Percentiles rank a stretch among this genome's conserved stretches.
phyloP scores from a whole-genome alignment of 2,329 filamentous ascomycete genomes.

The Exophiala oligosperma region DNA sequence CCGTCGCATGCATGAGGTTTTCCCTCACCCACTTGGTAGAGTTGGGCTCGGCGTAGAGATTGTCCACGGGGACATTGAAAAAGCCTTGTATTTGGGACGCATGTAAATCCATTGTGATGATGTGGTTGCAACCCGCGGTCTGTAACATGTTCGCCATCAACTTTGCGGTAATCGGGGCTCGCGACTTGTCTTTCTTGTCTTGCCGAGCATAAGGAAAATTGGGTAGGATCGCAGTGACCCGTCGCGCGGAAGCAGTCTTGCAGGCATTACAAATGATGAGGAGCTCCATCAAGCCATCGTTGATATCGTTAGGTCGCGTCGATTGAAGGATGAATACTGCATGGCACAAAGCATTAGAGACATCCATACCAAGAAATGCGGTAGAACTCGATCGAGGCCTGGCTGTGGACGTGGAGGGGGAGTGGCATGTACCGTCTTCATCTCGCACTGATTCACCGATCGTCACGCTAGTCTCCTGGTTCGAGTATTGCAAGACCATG shows the following conservation, averaged over 20 bases:
- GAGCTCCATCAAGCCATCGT: slow-evolving; percentile 96
- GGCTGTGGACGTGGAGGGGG: not conserved
- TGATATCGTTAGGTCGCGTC: slow-evolving; percentile 92
- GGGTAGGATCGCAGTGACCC: slow-evolving; percentile 92
- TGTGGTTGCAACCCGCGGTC: slow-evolving; percentile 87
- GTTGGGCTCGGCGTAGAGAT: slow-evolving; percentile 91
- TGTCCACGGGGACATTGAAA: slow-evolving; percentile 79
- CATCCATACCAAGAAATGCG: not conserved
- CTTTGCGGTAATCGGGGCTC: slow-evolving; percentile 94
- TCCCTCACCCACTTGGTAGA: slow-evolving; percentile 89
- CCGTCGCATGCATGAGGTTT: slow-evolving; percentile 74
- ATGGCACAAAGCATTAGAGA: slow-evolving; percentile 6
- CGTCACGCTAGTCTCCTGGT: slow-evolving; percentile 68
- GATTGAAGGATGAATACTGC: slow-evolving; percentile 86
- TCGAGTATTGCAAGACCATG: slow-evolving; percentile 67
- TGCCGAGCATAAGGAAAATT: slow-evolving; percentile 97
- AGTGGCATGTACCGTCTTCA: slow-evolving; percentile 69
- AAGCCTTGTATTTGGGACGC: slow-evolving; percentile 94
- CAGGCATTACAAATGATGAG: slow-evolving; percentile 98
- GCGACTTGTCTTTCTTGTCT: slow-evolving; percentile 95
- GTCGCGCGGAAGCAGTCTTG: slow-evolving; percentile 78
- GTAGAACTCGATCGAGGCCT: too few species aligned
- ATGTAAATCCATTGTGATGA: slow-evolving; percentile 96
- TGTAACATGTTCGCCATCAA: slow-evolving; percentile 97
- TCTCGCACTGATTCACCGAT: slow-evolving; percentile 95